Conservation (phyloP, 495 filamentous ascomycete species). For the Copromyces sp. region DNA sequence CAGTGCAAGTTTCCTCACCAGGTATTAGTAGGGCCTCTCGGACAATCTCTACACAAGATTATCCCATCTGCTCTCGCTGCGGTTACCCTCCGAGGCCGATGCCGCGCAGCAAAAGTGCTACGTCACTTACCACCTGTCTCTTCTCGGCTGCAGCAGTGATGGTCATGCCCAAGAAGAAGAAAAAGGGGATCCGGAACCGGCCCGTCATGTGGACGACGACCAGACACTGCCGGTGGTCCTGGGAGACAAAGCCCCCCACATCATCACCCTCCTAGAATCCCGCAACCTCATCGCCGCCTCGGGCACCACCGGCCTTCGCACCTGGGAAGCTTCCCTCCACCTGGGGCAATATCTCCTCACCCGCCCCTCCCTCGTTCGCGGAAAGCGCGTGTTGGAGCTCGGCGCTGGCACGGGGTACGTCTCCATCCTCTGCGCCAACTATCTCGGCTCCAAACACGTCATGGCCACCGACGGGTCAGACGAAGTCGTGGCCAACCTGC, state of each 20-base stretch:
- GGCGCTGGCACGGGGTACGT: constrained; percentile 84
- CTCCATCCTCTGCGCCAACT: constrained; percentile 67
- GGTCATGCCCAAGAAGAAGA: neutral
- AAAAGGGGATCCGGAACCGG: neutral
- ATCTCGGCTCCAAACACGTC: constrained; percentile 53
- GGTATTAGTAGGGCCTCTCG: constrained; percentile 53
- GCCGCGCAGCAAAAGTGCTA: constrained; percentile 66
- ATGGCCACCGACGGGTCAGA: constrained; percentile 75
- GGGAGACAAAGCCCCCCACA: constrained; percentile 9
- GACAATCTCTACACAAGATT: constrained; percentile 59
- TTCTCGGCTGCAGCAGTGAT: constrained; percentile 4
- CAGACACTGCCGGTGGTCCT: neutral
- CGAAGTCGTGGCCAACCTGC: constrained; percentile 58
- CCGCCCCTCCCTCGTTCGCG: constrained; percentile 31
- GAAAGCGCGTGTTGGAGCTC: constrained; percentile 67
- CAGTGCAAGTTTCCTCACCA: constrained; percentile 6
- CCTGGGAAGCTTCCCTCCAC: constrained; percentile 90
- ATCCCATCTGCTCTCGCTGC: constrained; percentile 46
- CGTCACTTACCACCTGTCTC: constrained; percentile 57
- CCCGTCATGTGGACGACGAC: neutral
- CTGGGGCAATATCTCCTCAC: constrained; percentile 59
- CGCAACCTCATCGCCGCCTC: constrained; percentile 59
- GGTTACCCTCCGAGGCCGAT: constrained; percentile 46
- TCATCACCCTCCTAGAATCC: constrained; percentile 61
- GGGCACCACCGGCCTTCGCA: constrained; percentile 79